Evolutionary conservation across 768 basidiomycete genomes (phyloP).

Genomic region (Trametes meyenii): DNA sequence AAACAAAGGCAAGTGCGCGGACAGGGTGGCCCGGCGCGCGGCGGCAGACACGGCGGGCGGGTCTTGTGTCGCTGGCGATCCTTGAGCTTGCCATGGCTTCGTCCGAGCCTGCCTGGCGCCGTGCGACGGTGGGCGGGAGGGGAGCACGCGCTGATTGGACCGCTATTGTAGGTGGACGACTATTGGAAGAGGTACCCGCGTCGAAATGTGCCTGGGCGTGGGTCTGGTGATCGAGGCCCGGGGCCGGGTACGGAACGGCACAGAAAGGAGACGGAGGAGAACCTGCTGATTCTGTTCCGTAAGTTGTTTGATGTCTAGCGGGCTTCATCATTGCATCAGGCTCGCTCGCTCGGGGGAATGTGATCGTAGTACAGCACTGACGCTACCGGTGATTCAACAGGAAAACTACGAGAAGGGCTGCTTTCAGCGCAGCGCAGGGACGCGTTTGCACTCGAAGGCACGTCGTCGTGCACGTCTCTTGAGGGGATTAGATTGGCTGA

Average conservation of each 20-base stretch:
- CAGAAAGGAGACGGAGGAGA: conserved; percentile 60
- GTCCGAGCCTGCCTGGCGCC: background rate
- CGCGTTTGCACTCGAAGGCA: conserved; percentile 70
- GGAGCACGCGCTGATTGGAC: background rate
- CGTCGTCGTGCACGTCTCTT: conserved; percentile 15
- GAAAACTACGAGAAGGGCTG: conserved; percentile 77
- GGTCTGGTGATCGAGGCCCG: conserved; percentile 3
- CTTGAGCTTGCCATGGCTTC: background rate
- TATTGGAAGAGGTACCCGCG: conserved; percentile 46
- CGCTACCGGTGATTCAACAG: conserved; percentile 41
- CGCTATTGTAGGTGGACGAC: conserved; percentile 47
- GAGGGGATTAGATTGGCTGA: background rate
- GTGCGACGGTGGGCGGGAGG: too few species aligned
- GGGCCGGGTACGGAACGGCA: conserved; percentile 23
- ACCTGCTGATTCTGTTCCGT: conserved; percentile 77
- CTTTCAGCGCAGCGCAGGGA: conserved; percentile 62
- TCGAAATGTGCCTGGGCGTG: background rate
- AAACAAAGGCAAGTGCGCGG: conserved; percentile 54
- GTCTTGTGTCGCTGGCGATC: background rate
- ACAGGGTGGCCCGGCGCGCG: background rate
- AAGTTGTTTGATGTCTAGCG: conserved; percentile 31
- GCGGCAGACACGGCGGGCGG: background rate
- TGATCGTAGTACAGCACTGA: background rate
- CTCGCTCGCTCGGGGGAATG: background rate
- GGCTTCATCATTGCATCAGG: background rate